Evolutionary conservation across 2,329 filamentous ascomycete genomes (phyloP).

Genomic region (Botrytis paeoniae): DNA sequence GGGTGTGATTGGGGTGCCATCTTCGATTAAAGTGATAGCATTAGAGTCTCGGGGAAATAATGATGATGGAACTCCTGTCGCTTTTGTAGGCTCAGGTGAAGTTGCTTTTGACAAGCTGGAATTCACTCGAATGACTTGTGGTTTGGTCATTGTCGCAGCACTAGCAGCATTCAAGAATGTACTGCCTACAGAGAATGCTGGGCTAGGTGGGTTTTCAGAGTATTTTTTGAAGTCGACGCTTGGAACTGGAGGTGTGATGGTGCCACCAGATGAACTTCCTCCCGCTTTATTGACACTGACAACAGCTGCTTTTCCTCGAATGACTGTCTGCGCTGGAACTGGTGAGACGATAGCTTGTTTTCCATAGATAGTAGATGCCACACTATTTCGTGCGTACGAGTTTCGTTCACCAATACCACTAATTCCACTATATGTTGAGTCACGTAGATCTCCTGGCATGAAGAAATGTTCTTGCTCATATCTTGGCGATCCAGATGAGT

Average conservation of each 20-base stretch:
- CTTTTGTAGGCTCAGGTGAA: not conserved
- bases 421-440: constrained; percentile 83
- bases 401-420: constrained; percentile 50
- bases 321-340: constrained; percentile 77
- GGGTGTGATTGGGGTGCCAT: constrained; percentile 49
- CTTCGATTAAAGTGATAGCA: constrained; percentile 49
- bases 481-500: constrained; percentile 53
- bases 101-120: not conserved
- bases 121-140: constrained; percentile 59
- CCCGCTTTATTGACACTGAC: constrained; percentile 79
- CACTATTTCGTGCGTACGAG: constrained; percentile 65
- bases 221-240: constrained; percentile 65
- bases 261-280: constrained; percentile 49
- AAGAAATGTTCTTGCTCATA: constrained; percentile 87
- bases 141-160: constrained; percentile 54
- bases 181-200: constrained; percentile 63
- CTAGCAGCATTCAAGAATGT: constrained; percentile 66
- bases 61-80: not conserved
- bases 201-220: constrained; percentile 50
- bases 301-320: constrained; percentile 84
- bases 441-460: constrained; percentile 82
- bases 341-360: constrained; percentile 82
- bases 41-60: constrained; percentile 42
- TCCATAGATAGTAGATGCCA: constrained; percentile 91
- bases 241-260: constrained; percentile 67